Evolutionary conservation across 495 filamentous ascomycete genomes (phyloP), one percentile per base, ranked within the genome.

Genomic region (Bombardia bombarda): DNA sequence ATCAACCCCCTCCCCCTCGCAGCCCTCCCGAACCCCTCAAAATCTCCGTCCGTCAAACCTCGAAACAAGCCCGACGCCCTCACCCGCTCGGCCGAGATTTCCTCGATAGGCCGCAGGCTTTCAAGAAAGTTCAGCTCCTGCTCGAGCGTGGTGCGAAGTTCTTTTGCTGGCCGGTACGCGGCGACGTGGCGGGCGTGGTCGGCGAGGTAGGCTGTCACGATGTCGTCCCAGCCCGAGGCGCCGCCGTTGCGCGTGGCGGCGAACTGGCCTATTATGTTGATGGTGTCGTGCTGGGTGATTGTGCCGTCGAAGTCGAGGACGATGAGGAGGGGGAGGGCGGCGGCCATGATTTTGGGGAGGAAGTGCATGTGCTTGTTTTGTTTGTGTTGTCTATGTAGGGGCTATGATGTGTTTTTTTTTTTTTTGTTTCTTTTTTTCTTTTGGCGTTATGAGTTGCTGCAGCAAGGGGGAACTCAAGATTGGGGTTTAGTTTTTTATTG

Each of bases 261-360:
- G 14, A 37, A 30, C 14, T 46, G n/a, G 35, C 49, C 46, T 32
- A 64, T 39, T 32, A 40, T 22, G 49, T 45, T 23, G 40, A 64
- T 49, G 19, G 61, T 57, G 49, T 64, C 61, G 10, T 36, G n/a
- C 2, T 45, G 46, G 21, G 70, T 72, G 49, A 72, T 69, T 22
- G 70, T 73, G 38, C 65, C 67, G 56, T 73, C 70, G 38, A 73
- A 73, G 46, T 73, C 70, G 1, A 73, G 52, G 45, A 73, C 56
- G 46, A 73, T 49, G 50, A 70, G 61, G 22, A 43, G 56, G 16
- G 31, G 36, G n/a, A n/a, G n/a, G n/a, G n/a, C n/a, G n/a, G n/a
- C n/a, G 20, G 36, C 32, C 20, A 32, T 21, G 22, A 13, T 38
- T 32, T 26, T 26, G 24, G 8, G 13, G 18, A 6, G 23, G 36